Conservation (phyloP, 192 early-diverging fungal genomes). For the Coemansia erecta region DNA sequence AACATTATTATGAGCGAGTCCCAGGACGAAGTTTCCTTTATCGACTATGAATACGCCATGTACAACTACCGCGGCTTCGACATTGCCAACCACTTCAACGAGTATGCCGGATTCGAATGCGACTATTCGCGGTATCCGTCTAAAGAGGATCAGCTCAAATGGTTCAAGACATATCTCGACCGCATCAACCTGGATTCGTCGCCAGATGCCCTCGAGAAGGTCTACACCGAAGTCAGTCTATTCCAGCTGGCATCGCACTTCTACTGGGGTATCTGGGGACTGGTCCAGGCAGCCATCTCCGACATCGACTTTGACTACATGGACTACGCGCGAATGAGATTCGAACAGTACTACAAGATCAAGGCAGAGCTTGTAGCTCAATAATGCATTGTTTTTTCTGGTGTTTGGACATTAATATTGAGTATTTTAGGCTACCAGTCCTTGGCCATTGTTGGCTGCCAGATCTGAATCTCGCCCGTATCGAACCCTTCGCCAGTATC, state of each 20-base stretch:
- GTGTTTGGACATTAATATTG: not conserved
- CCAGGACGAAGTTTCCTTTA: conserved; percentile 69
- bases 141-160: conserved; percentile 66
- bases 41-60: conserved; percentile 92
- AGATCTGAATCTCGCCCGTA: conserved; percentile 44
- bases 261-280: conserved; percentile 84
- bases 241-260: conserved; percentile 89
- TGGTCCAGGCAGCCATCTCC: conserved; percentile 81
- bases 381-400: not conserved
- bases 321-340: conserved; percentile 78
- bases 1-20: conserved; percentile 70
- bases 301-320: conserved; percentile 97
- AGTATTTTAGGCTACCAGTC: not conserved
- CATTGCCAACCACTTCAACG: conserved; percentile 95
- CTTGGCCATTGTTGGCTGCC: conserved; percentile 27
- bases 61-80: conserved; percentile 88
- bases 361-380: conserved; percentile 27
- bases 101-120: conserved; percentile 95
- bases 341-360: conserved; percentile 71
- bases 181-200: conserved; percentile 34
- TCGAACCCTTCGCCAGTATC: conserved; percentile 21
- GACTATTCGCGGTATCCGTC: conserved; percentile 82
- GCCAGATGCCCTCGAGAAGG: conserved; percentile 55
- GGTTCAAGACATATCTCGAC: conserved; percentile 75
- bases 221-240: conserved; percentile 76